Percentiles rank a stretch among this genome's conserved stretches.
Evolutionary conservation across 2,329 filamentous ascomycete species (phyloP).

Genomic region (Metarhizium sp.): DNA sequence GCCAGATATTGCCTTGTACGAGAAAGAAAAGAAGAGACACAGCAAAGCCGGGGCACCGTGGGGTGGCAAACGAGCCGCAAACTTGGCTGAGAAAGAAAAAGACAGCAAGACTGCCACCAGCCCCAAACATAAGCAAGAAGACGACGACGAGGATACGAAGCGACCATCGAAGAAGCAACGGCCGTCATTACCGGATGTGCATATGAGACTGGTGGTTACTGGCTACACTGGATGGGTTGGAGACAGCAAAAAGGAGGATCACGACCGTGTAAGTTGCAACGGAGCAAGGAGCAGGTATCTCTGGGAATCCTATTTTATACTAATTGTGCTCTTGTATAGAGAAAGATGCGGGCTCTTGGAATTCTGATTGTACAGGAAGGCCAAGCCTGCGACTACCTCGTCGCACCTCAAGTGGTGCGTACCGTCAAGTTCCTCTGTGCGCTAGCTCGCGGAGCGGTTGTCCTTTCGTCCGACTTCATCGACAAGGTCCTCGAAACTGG

Average conservation of each 20-base stretch:
- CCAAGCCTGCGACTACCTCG: constrained; percentile 71
- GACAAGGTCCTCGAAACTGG: constrained; percentile 64
- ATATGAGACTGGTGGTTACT: constrained; percentile 72
- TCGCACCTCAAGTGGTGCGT: constrained; percentile 76
- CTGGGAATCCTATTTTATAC: neutral
- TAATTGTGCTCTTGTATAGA: constrained; percentile 36
- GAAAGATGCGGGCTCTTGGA: constrained; percentile 72
- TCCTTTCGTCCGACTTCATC: constrained; percentile 72
- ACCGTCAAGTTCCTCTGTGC: constrained; percentile 92
- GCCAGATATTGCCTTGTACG: constrained; percentile 78
- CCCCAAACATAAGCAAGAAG: constrained; percentile 30
- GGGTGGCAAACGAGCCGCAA: constrained; percentile 54
- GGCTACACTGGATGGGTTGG: constrained; percentile 76
- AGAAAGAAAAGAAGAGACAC: constrained; percentile 82
- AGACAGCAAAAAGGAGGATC: constrained; percentile 63
- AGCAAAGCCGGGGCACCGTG: constrained; percentile 41
- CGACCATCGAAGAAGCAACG: constrained; percentile 54
- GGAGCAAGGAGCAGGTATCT: neutral
- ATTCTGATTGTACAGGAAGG: constrained; percentile 72
- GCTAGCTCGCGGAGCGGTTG: constrained; percentile 67
- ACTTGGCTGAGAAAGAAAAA: constrained; percentile 45
- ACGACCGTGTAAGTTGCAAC: constrained; percentile 59
- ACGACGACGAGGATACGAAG: constrained; percentile 34
- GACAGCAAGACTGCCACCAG: constrained; percentile 30
- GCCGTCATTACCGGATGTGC: constrained; percentile 49